These are phyloP conservation scores for Hypomontagnella submonticulosa DNA, from an alignment of 495 filamentous ascomycete species.

Conservation along the genomic window DNA sequence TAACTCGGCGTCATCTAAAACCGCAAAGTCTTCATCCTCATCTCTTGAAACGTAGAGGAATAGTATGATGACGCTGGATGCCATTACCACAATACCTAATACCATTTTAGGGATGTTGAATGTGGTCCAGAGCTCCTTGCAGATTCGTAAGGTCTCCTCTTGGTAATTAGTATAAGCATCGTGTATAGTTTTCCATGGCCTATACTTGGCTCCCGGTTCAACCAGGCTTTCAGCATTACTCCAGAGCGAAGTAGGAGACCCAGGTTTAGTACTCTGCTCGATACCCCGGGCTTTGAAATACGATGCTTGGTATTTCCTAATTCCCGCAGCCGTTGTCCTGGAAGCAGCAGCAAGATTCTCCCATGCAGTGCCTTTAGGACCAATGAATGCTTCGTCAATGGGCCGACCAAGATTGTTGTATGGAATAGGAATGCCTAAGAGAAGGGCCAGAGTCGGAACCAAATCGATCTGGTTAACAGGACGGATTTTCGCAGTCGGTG, in stretches of 20 bases:
- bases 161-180: constrained; percentile 78
- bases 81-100: constrained; percentile 77
- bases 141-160: constrained; percentile 79
- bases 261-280: constrained; percentile 65
- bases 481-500: constrained; percentile 77
- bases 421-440: constrained; percentile 91
- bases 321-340: constrained; percentile 82
- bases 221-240: constrained; percentile 52
- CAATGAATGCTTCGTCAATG: constrained; percentile 92
- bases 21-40: constrained; percentile 57
- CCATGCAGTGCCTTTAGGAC: constrained; percentile 72
- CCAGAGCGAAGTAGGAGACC: constrained; percentile 70
- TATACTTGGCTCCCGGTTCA: constrained; percentile 43
- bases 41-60: constrained; percentile 73
- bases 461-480: constrained; percentile 95
- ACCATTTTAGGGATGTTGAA: constrained; percentile 90
- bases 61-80: constrained; percentile 71
- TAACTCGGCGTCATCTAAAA: constrained; percentile 56
- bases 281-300: constrained; percentile 69
- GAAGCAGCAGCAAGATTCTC: constrained; percentile 78
- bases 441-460: constrained; percentile 87
- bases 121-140: constrained; percentile 85
- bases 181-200: constrained; percentile 58
- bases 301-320: constrained; percentile 82
- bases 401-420: constrained; percentile 97